These are phyloP conservation scores for Ogataea philodendri DNA, from an alignment of 805 yeast genomes.

Conservation along the genomic window DNA sequence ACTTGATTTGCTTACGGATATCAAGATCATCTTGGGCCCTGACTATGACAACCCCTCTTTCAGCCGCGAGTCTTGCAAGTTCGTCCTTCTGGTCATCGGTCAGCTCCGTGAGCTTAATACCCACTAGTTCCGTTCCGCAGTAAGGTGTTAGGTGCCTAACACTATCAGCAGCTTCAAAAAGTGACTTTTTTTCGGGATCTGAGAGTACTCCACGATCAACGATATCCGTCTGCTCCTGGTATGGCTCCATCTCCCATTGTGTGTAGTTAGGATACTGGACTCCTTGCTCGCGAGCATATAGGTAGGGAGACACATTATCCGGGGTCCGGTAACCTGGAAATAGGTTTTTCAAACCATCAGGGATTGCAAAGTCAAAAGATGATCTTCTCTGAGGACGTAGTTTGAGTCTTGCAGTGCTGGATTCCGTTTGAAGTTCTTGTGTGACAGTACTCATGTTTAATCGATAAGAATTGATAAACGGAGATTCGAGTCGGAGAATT, in stretches of 20 bases:
- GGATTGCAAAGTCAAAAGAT: constrained; percentile 14
- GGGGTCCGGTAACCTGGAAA: constrained; percentile 19
- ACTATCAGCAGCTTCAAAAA: constrained; percentile 40
- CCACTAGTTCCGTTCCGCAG: constrained; percentile 57
- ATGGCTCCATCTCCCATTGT: constrained; percentile 20
- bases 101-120: constrained; percentile 41
- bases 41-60: constrained; percentile 47
- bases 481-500: no score
- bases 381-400: no score
- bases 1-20: constrained; percentile 37
- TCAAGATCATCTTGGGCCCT: constrained; percentile 42
- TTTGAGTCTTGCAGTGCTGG: no score
- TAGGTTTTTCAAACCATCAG: constrained; percentile 7
- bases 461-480: no score
- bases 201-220: constrained; percentile 18
- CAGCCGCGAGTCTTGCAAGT: constrained; percentile 44
- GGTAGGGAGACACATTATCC: constrained; percentile 14
- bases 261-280: constrained; percentile 18
- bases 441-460: no score
- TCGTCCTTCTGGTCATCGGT: constrained; percentile 43
- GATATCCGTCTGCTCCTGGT: constrained; percentile 10
- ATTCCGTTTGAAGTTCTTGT: no score
- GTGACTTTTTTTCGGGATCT: constrained; percentile 35
- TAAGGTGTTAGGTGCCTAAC: constrained; percentile 42
- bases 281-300: constrained; percentile 16